These are phyloP conservation scores for Panicum miliaceum DNA, from an alignment of 176 grass and related monocot genomes.

Conservation along the genomic window DNA sequence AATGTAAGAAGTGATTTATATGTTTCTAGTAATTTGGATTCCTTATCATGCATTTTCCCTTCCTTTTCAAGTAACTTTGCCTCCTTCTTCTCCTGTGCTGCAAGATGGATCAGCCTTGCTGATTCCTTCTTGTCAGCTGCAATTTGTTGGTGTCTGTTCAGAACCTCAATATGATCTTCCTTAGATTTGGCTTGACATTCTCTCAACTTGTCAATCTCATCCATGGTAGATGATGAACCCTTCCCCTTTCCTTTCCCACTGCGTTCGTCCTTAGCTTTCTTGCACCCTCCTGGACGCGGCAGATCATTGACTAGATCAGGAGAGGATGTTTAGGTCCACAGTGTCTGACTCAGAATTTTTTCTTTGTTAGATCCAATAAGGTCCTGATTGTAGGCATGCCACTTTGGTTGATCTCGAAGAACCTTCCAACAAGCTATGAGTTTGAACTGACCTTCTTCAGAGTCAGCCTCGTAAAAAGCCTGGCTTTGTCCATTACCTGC, in stretches of 20 bases:
- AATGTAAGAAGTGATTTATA: neutral
- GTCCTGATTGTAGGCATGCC: conserved; percentile 10
- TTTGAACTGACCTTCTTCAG: neutral
- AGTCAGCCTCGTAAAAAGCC: neutral
- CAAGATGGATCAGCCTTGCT: neutral
- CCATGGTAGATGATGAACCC: neutral
- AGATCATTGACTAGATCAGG: neutral
- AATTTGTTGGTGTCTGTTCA: neutral
- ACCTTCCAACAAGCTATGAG: neutral
- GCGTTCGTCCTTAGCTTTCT: neutral
- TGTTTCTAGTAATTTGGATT: neutral
- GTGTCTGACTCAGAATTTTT: neutral
- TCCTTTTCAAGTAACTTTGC: neutral
- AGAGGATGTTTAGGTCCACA: neutral
- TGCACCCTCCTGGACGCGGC: neutral
- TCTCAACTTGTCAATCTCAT: neutral
- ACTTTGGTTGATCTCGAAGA: neutral
- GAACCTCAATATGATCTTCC: neutral
- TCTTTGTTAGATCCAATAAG: neutral
- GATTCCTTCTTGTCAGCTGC: neutral
- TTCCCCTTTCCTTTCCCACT: neutral
- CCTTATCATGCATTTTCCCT: neutral
- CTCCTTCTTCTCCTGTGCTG: neutral
- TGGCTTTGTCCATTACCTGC: conserved; percentile 7
- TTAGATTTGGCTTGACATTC: neutral